phyloP scores from a whole-genome alignment of 495 filamentous ascomycete species.

The Platismatia glauca region DNA sequence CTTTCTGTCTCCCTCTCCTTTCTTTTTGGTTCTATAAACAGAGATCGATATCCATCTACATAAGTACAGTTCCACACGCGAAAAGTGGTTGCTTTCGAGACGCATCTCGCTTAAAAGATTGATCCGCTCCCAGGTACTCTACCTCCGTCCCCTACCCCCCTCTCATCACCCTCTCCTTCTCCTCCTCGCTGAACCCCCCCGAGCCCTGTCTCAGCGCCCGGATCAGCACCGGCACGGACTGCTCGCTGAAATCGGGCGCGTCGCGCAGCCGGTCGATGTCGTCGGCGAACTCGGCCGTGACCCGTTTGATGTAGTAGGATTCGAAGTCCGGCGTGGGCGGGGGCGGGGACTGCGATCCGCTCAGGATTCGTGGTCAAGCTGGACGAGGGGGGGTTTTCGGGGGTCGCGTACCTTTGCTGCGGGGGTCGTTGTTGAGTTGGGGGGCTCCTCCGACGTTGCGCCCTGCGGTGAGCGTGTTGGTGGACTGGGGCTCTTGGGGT shows the following conservation, averaged over 20 bases:
- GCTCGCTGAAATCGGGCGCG: conserved; percentile 58
- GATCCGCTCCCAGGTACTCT: no score
- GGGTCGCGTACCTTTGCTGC: not conserved
- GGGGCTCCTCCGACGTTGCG: not conserved
- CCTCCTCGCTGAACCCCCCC: conserved; percentile 26
- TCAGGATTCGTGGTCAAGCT: not conserved
- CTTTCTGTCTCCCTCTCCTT: not conserved
- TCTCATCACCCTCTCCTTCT: conserved; percentile 21
- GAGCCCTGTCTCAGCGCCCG: conserved; percentile 55
- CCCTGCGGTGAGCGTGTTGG: not conserved
- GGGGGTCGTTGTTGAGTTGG: not conserved
- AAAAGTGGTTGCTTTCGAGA: not conserved
- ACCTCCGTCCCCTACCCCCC: not conserved
- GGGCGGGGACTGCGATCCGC: not conserved
- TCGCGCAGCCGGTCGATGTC: conserved; percentile 58
- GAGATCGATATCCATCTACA: no score
- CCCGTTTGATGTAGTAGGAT: conserved; percentile 53
- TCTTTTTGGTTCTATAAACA: not conserved
- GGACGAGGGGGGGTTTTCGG: not conserved
- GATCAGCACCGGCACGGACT: conserved; percentile 53
- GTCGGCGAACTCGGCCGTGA: conserved; percentile 60
- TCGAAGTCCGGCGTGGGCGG: conserved; percentile 35
- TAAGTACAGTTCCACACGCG: no score
- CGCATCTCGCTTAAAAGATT: not conserved
- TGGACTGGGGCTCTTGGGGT: not conserved